Base-by-base conservation (phyloP, 176 grass and related monocot genomes). In the Melocanna baccifera region DNA sequence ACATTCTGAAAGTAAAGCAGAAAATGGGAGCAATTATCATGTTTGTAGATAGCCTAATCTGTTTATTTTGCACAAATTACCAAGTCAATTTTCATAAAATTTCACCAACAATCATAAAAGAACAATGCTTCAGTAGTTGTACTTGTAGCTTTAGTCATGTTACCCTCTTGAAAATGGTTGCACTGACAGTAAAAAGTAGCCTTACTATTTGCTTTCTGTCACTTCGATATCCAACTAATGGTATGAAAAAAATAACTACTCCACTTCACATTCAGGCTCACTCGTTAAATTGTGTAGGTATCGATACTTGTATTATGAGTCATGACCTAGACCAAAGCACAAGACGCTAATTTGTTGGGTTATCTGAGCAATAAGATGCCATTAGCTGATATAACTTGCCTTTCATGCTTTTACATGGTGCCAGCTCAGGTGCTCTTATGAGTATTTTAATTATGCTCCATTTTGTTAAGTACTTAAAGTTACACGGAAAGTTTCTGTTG, bases 1-100 rank as follows among this genome's bases (percentile, higher is more conserved):
- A 46, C 56, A 85, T 88, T 93, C 96, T 98, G 83, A 84, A 83
- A 91, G 65, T 53, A 92, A 90, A 88, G 74, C 57, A 69, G n/a
- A 81, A 82, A 55, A 18, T 67, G 61, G 41, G 48, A 81, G 19
- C 81, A 74, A 82, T 16, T 48, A 82, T 9, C 51, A 81, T 78
- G 41, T 34, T 20, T 62, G 36, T 77, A 59, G 14, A 70, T 74
- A 78, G 36, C 22, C 5, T 34, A 82, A 83, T 39, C 30, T 83
- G 7, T 75, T 47, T 53, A 71, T 36, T 6, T 61, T 69, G 41
- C 16, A 83, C 41, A 15, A 28, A 55, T 42, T 58, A 40, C 10
- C 45, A 37, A 52, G 18, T 9, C 47, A 64, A 80, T 14, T 32
- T 45, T 69, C 65, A 76, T 22, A 51, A 79, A 69, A 69, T 53